These are phyloP conservation scores for Pichia terricola DNA, from an alignment of 1,139 yeast genomes.

Conservation along the genomic window DNA sequence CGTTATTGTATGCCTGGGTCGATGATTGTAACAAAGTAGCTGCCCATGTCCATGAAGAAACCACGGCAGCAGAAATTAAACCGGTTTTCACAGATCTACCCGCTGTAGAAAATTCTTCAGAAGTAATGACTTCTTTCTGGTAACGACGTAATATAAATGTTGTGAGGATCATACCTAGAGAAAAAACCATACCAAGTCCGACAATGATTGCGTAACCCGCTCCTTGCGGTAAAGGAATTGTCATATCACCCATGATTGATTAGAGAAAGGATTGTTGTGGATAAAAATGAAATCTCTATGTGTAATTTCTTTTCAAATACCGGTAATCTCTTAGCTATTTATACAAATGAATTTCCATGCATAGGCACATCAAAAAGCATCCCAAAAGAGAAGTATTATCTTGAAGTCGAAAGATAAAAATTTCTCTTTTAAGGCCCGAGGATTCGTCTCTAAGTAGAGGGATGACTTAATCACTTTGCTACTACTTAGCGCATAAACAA, in stretches of 20 bases:
- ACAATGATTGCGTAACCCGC: conserved; percentile 92
- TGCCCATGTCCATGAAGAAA: conserved; percentile 33
- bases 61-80: conserved; percentile 29
- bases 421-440: too few relatives aligned
- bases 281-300: too few relatives aligned
- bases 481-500: too few relatives aligned
- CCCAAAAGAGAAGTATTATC: too few relatives aligned
- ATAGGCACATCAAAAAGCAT: too few relatives aligned
- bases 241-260: conserved; percentile 3
- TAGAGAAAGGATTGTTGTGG: not conserved
- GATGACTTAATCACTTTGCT: too few relatives aligned
- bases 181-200: conserved; percentile 78
- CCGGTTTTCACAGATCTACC: conserved; percentile 29
- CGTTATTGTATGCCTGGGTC: conserved; percentile 22
- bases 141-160: conserved; percentile 64
- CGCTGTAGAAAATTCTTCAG: conserved; percentile 60
- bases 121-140: conserved; percentile 72
- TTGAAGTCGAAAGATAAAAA: too few relatives aligned
- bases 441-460: too few relatives aligned
- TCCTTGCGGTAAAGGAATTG: conserved; percentile 46
- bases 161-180: conserved; percentile 67
- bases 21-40: conserved; percentile 25
- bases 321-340: too few relatives aligned
- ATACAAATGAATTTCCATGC: too few relatives aligned
- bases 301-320: too few relatives aligned